phyloP scores from a whole-genome alignment of 768 basidiomycete genomes.

The Favolaschia claudopus region DNA sequence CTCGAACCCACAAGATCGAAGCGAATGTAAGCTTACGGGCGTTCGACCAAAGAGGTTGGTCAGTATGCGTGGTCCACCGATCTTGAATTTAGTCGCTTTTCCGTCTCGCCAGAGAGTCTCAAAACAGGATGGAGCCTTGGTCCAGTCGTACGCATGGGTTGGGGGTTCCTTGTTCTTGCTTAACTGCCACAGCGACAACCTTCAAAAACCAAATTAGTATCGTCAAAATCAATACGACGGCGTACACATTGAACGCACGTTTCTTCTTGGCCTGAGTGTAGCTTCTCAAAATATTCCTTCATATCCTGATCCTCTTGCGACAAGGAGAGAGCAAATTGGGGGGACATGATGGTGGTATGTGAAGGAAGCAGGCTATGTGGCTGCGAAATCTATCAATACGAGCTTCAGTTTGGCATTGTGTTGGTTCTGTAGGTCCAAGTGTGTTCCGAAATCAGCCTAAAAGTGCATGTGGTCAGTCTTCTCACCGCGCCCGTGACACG shows the following conservation, averaged over 20 bases:
- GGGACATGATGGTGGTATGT: constrained; percentile 1
- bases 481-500: too few species aligned
- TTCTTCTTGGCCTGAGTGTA: constrained; percentile 11
- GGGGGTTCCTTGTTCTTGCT: neutral
- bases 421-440: too few species aligned
- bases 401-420: too few species aligned
- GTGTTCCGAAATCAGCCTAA: too few species aligned
- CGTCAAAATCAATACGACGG: neutral
- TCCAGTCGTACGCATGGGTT: constrained; percentile 11
- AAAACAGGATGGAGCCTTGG: neutral
- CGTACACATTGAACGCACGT: neutral
- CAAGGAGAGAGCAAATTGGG: neutral
- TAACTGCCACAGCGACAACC: constrained; percentile 15
- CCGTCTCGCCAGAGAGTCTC: constrained; percentile 8
- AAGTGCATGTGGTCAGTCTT: too few species aligned
- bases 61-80: neutral
- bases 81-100: neutral
- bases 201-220: neutral
- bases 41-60: constrained; percentile 19
- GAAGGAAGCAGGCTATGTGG: neutral
- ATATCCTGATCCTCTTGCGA: constrained; percentile 12
- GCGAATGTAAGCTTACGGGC: neutral
- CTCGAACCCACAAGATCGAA: too few species aligned
- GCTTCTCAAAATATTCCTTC: neutral
- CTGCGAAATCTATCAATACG: neutral